phyloP scores from a whole-genome alignment of 1,139 yeast genomes.

The Saccharomyces hybrid region DNA sequence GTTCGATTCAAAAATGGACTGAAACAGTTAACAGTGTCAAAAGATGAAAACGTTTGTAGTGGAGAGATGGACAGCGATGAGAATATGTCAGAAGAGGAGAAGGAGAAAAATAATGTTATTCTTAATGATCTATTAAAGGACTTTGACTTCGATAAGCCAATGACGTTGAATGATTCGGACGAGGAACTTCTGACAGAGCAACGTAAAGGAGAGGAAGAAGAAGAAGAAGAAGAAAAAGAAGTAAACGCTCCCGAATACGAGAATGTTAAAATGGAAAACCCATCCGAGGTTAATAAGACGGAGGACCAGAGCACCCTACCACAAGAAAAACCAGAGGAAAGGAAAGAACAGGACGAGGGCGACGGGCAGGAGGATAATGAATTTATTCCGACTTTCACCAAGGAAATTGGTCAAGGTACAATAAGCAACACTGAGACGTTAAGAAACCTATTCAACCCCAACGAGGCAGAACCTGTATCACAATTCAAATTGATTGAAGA shows the following conservation, averaged over 20 bases:
- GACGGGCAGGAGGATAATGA: conserved; percentile 37
- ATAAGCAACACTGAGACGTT: conserved; percentile 49
- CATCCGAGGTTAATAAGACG: neutral
- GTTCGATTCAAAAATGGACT: conserved; percentile 17
- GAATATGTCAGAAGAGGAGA: conserved; percentile 26
- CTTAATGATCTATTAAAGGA: conserved; percentile 45
- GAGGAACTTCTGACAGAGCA: conserved; percentile 12
- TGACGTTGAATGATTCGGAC: conserved; percentile 42
- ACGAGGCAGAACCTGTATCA: neutral
- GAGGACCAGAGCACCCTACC: neutral
- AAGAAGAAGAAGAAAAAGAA: conserved; percentile 12
- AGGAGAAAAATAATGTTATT: conserved; percentile 39
- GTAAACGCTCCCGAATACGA: conserved; percentile 6
- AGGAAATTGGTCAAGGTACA: conserved; percentile 22
- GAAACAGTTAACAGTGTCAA: conserved; percentile 14
- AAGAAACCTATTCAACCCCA: conserved; percentile 55
- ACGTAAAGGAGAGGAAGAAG: neutral
- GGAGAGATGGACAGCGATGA: conserved; percentile 27
- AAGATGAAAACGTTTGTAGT: conserved; percentile 21
- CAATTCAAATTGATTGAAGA: conserved; percentile 32
- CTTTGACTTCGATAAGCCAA: conserved; percentile 57
- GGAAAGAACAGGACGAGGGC: conserved; percentile 15
- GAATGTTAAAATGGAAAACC: conserved; percentile 4
- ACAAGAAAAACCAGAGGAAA: conserved; percentile 7
- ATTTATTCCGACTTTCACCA: conserved; percentile 43